Percentiles rank a stretch among this genome's conserved stretches.
These are phyloP conservation scores for Edaphochlamys debaryana DNA, from an alignment of 139 green algal genomes.

Conservation along the genomic window DNA sequence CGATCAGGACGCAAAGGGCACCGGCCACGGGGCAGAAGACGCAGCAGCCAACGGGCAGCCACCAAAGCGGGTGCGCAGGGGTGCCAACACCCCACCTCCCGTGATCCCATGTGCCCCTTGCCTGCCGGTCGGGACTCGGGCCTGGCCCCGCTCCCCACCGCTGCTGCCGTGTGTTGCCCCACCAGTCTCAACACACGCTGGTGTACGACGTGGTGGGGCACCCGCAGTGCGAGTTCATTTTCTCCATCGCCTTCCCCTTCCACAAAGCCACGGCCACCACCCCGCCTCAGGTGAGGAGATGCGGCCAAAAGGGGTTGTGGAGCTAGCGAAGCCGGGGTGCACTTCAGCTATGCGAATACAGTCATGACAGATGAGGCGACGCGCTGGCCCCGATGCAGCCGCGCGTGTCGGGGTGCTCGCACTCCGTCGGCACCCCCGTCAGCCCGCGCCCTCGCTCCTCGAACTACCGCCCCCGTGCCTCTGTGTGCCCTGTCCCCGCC, in stretches of 20 bases:
- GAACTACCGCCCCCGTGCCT: too few relatives aligned
- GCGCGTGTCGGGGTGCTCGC: neutral
- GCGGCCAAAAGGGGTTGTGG: neutral
- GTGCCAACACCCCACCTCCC: neutral
- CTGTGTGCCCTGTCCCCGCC: neutral
- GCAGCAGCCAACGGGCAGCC: too few relatives aligned
- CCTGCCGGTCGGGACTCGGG: neutral
- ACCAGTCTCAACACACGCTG: conserved; percentile 43
- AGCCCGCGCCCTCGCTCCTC: too few relatives aligned
- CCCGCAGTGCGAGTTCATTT: conserved; percentile 74
- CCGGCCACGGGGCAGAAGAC: too few relatives aligned
- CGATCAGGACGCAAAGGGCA: neutral
- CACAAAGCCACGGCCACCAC: conserved; percentile 55
- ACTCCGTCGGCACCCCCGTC: too few relatives aligned
- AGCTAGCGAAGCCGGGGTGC: too few relatives aligned
- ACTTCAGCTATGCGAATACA: too few relatives aligned
- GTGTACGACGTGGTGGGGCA: conserved; percentile 87
- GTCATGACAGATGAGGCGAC: neutral
- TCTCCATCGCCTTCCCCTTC: conserved; percentile 77
- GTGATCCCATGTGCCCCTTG: neutral
- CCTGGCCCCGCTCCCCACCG: too few relatives aligned
- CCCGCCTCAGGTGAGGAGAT: conserved; percentile 70
- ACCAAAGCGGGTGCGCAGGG: too few relatives aligned
- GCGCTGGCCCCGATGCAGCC: too few relatives aligned
- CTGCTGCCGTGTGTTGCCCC: neutral